Conservation (phyloP, 257 asterid species). For the Thymus mandschuricus region DNA sequence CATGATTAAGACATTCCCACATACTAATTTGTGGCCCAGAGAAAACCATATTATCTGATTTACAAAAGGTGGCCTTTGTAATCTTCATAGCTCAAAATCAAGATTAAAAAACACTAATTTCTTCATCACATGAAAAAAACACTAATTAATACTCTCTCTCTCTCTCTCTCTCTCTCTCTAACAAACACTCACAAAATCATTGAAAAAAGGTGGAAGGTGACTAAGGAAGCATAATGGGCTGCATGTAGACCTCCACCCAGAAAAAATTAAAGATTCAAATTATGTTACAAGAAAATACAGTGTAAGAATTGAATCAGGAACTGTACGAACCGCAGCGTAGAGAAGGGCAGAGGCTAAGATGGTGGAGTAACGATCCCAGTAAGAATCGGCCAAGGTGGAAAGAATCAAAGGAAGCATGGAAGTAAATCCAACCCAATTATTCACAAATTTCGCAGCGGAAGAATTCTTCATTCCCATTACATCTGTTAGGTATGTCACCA, state of each 20-base stretch:
- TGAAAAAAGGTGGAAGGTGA: conserved; percentile 43
- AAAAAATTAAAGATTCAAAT: too few species aligned
- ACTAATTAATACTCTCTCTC: too few species aligned
- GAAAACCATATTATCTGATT: too few species aligned
- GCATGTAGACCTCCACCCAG: conserved; percentile 39
- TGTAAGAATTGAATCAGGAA: background rate
- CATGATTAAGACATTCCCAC: too few species aligned
- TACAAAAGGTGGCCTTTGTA: background rate
- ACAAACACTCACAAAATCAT: background rate
- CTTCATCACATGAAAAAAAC: background rate
- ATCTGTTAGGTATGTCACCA: conserved; percentile 84
- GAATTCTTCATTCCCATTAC: conserved; percentile 80
- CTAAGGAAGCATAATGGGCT: conserved; percentile 33
- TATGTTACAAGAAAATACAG: background rate
- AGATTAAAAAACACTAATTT: background rate
- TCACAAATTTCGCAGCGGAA: conserved; percentile 83
- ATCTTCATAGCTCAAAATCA: background rate
- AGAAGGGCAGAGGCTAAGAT: conserved; percentile 60
- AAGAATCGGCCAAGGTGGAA: conserved; percentile 81
- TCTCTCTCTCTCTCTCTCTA: too few species aligned
- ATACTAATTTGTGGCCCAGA: too few species aligned
- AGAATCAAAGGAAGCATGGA: conserved; percentile 78
- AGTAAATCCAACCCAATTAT: conserved; percentile 83
- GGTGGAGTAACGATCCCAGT: conserved; percentile 65
- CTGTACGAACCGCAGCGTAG: conserved; percentile 61